Evolutionary conservation across 257 asterid species (phyloP).

Genomic region (Capsicum chinense): DNA sequence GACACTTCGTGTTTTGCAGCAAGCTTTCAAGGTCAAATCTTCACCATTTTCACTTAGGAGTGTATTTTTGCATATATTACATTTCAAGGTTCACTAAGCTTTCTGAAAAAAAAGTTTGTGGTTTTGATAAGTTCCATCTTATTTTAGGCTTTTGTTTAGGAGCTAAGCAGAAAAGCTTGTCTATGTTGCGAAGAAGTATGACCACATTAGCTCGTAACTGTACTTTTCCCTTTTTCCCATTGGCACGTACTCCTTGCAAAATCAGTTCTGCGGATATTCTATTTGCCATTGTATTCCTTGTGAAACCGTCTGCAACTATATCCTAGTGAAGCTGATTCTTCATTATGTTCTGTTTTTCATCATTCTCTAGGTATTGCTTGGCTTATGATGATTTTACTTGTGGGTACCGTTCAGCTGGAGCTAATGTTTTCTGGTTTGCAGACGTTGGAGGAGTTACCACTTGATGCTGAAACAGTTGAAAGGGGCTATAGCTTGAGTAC

Average conservation of each 20-base stretch:
- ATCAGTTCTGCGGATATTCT: not conserved
- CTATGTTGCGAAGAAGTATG: not conserved
- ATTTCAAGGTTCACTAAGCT: slow-evolving; percentile 14
- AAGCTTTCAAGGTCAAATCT: slow-evolving; percentile 82
- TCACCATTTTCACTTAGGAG: not conserved
- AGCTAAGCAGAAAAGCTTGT: not conserved
- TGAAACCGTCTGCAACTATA: not conserved
- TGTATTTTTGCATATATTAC: not conserved
- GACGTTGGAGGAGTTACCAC: slow-evolving; percentile 93
- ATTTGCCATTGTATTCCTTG: slow-evolving; percentile 2
- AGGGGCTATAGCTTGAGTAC: slow-evolving; percentile 77
- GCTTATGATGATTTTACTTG: not conserved
- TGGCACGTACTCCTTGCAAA: not conserved
- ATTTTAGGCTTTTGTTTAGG: not conserved
- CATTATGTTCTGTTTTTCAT: not conserved
- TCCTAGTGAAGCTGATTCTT: slow-evolving; percentile 2
- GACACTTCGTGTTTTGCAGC: slow-evolving; percentile 80
- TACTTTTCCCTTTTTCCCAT: not conserved
- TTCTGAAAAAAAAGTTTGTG: not conserved
- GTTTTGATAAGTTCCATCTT: not conserved
- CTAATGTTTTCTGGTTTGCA: slow-evolving; percentile 28
- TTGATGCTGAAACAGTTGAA: slow-evolving; percentile 85
- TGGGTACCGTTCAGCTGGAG: not conserved
- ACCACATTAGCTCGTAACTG: not conserved
- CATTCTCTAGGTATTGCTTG: not conserved